Base-by-base conservation (phyloP, 2,329 filamentous ascomycete species). In the Sporothrix protearum region DNA sequence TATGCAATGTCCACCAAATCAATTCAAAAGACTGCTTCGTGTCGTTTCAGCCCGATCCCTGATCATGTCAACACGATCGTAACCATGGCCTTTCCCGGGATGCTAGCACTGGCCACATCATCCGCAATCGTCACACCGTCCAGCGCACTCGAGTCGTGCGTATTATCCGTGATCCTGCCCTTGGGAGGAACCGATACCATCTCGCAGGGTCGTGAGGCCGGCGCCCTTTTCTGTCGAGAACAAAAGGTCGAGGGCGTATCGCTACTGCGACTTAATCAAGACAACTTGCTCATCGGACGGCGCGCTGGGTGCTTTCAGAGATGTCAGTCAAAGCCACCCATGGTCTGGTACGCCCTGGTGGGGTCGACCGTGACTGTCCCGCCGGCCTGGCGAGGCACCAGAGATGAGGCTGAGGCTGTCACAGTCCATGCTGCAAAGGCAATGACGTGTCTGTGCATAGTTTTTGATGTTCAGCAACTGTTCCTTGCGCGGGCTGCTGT, bases 281-380 rank as follows among this genome's bases (percentile, higher is more conserved):
- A 68, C 12, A 76, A 73, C 71, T 74, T 75, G 71, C 69, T 72
- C 70, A 76, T 73, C 47, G 70, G 36, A 76, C 73, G 0, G 82
- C 82, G 19, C 82, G 80, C 73, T 83, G 81, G 75, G 83, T 83
- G 0, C 82, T 82, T 45, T 80, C 81, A 5, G 78, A 80, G 73
- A 81, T 81, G 14, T 82, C 82, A 71, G 14, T 82, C 82, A 71
- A 83, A 83, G 14, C 82, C 82, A 73, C 83, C 81, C 57, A 83
- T 83, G 1, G 78, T 81, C 75, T 84, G 82, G 73, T 80, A 82
- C 25, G 78, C 81, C 73, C 79, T 80, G 8, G 77, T 73, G 6
- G 80, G 74, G 72, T 82, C 78, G 30, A 83, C 77, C 0, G 79
- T 82, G 70, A 82, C 78, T 9, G 76, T 63, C 1, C 33, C 22